phyloP scores from a whole-genome alignment of 2,329 filamentous ascomycete species.

The Macrophomina tecta region DNA sequence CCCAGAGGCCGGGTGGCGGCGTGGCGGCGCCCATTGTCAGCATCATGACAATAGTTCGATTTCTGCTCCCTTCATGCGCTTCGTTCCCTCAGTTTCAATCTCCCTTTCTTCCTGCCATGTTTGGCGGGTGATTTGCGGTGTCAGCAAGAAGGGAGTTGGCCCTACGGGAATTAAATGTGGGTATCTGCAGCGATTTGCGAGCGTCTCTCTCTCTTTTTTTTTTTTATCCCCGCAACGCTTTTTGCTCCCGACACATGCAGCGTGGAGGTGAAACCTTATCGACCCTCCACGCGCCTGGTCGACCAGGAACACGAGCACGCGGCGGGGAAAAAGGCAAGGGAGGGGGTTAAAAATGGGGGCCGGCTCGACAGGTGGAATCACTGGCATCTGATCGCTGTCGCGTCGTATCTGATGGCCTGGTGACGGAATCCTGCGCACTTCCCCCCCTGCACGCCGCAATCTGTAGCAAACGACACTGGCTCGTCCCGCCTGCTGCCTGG shows the following conservation, averaged over 20 bases:
- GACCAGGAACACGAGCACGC: not conserved
- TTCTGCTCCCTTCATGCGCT: not conserved
- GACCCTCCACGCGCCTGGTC: not conserved
- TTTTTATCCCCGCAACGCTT: not conserved
- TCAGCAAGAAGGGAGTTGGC: not conserved
- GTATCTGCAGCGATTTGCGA: not conserved
- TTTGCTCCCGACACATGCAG: not conserved
- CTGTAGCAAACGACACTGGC: not conserved
- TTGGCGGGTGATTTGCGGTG: not conserved
- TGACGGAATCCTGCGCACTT: not conserved
- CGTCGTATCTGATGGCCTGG: not conserved
- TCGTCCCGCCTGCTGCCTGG: not conserved
- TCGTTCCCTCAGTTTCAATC: too few relatives aligned
- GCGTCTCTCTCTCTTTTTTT: not conserved
- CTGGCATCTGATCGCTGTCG: not conserved
- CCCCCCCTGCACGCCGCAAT: not conserved
- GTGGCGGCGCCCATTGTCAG: not conserved
- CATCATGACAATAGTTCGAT: not conserved
- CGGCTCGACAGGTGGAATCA: not conserved
- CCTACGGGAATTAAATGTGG: conserved; percentile 8
- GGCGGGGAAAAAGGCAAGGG: not conserved
- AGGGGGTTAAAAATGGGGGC: not conserved
- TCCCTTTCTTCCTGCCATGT: not conserved
- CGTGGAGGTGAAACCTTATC: not conserved
- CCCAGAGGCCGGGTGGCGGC: not conserved